Base-by-base conservation (phyloP, 805 yeast species). In the Nakazawaea wyomingensis region DNA sequence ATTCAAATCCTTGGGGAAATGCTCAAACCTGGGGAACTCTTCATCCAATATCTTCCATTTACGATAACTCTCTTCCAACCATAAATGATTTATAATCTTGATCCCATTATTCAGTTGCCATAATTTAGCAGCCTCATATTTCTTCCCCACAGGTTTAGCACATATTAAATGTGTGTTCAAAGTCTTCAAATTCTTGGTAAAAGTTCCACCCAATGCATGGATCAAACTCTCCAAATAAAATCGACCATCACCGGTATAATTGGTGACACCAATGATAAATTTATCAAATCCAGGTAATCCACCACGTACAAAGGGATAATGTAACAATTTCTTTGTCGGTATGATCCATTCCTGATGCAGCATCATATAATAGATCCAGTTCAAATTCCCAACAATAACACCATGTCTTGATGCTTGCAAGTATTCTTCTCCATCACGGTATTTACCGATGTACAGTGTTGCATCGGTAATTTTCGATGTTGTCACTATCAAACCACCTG, bases 221-320 rank as follows among this genome's bases (percentile, higher is more conserved):
- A 84, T 76, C 10, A 91, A 64, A 37, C 69, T 69, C 42, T 80
- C 78, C 28, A 93, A 62, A 53, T 87, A 91, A 30, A 68, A 64
- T 34, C 99, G 65, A 1, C 95, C 85, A 54, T 85, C 93, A 0
- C 97, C 97, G 18, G 84, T 75, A 55, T 85, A 89, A 53, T 88
- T 87, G 0, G 96, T 82, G 3, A 86, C 74, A 8, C 88, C 72
- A 9, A 88, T 74, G 3, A 69, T 64, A 30, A 78, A 59, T n/a
- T 73, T 69, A 13, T 64, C 62, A 68, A 84, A 75, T 4, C 70
- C 78, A 1, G 73, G 66, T 2, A 87, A 51, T 0, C 79, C 79
- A 1, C 58, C 65, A 18, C 59, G 56, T 5, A 78, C 81, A 3
- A 70, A 66, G 0, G 98, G 98, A 54, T 80, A 78, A 53, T 85